Base-by-base conservation (phyloP, 441 rosid genomes). In the Adansonia gregorii region DNA sequence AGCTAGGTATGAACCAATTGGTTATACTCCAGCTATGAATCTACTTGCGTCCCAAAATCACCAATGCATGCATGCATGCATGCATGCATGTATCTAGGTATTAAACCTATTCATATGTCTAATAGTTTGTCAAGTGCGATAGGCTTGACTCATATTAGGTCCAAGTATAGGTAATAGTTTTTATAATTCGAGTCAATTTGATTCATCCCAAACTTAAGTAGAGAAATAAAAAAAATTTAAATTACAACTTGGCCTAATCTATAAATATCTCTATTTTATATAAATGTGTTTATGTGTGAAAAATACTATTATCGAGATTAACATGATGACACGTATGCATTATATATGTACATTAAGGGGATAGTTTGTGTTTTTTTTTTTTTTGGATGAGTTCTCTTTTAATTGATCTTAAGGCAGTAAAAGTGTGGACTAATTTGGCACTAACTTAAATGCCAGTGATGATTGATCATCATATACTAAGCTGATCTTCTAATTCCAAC, bases 381-480 rank as follows among this genome's bases (percentile, higher is more conserved):
- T 35, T 31, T 31, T 31, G 35, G 41, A 15, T 17, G 63, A 58
- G 4, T 0, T 58, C 3, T n/a, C 41, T 60, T 31, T 3, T 8
- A 22, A 59, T 12, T 58, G 64, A 59, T 24, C n/a, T 24, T 11
- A 59, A 58, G 27, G 61, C 24, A 17, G 61, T 5, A 56, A 56
- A 58, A 20, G 8, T 9, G 39, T 10, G 11, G 31, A 12, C 49
- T 43, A 11, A 45, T 22, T 22, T 68, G 60, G 41, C 20, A 51
- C 56, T 5, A 64, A 15, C 68, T 31, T 35, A 15, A 63, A 63
- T 63, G 45, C 20, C 68, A 64, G 35, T 59, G 64, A 59, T 59
- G 31, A 20, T 20, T 59, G 64, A 20, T 35, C 67, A 64, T 64
- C 6, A 4, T 51, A 7, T 27, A 9, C 35, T 48, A 70, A 49